phyloP scores from a whole-genome alignment of 106 monocot species.

The Dendrobium chrysotoxum region DNA sequence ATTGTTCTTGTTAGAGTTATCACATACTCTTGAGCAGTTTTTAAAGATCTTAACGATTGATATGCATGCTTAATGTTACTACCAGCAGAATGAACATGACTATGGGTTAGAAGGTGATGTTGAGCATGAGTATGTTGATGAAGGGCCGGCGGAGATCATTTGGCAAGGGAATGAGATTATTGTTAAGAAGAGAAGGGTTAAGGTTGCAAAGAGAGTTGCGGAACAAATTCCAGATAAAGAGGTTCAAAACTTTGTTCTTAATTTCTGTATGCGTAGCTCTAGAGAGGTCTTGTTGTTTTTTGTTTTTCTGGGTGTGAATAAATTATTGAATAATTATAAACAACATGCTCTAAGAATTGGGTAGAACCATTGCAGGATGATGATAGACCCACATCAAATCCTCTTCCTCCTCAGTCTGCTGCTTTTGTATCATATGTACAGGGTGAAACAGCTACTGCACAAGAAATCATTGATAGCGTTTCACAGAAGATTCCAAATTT shows the following conservation, averaged over 20 bases:
- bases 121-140: conserved; percentile 69
- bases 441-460: conserved; percentile 35
- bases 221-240: conserved; percentile 18
- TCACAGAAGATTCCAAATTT: conserved; percentile 90
- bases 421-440: conserved; percentile 43
- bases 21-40: conserved; percentile 1
- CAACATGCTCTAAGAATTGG: not conserved
- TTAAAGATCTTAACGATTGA: not conserved
- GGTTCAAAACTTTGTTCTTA: conserved; percentile 17
- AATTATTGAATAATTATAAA: not conserved
- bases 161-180: conserved; percentile 94
- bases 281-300: not conserved
- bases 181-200: conserved; percentile 79
- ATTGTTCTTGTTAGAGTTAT: not conserved
- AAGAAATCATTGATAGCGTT: conserved; percentile 64
- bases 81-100: conserved; percentile 15
- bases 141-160: conserved; percentile 89
- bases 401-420: conserved; percentile 80
- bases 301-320: not conserved
- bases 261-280: not conserved
- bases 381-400: conserved; percentile 92
- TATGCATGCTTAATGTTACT: not conserved
- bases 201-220: conserved; percentile 38
- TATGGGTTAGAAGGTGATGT: conserved; percentile 32
- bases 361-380: conserved; percentile 49